Base-by-base conservation (phyloP, 2,329 filamentous ascomycete species). In the Epichloe elymi region DNA sequence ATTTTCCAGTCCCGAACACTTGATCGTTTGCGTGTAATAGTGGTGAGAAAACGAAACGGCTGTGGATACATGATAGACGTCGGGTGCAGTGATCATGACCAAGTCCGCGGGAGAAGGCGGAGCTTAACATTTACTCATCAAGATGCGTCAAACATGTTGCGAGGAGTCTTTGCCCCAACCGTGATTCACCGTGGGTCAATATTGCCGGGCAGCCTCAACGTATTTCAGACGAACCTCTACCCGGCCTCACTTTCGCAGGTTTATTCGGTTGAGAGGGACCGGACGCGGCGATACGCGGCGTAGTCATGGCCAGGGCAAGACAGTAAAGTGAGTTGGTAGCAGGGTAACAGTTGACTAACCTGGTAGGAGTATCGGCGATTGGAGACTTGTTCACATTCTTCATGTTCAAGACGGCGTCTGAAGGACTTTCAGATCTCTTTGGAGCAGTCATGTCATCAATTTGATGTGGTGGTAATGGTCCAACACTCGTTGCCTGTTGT, bases 371-470 rank as follows among this genome's bases (percentile, higher is more conserved):
- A 10, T 40, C 46, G 5, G 30, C 38, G 11, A 43, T 46, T 4
- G 12, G 46, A 30, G 40, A 30, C 30, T 44, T 53, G 8, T 23
- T 14, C 8, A 36, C 41, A 17, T 49, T 38, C 37, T 51, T 55
- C 52, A 57, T 54, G 12, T 54, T 54, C n/a, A 65, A 50, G 26
- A 61, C 54, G 3, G 61, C 62, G 50, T 64, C 57, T 2, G 60
- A 59, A 2, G 57, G 57, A 44, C 60, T 59, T 26, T 42, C 48
- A 33, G 51, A 43, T 15, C 54, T 46, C 37, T 47, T 49, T 5
- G 38, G 50, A 26, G n/a, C 26, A 5, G 36, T 35, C 10, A 33
- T 26, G 3, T 48, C 52, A 38, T 19, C 26, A 23, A 19, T 33
- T 14, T 39, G 30, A 44, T 49, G 17, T 4, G 23, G 10, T 11